A percentile compares a stretch with the other conserved stretches of the same genome.
Conservation (phyloP, 2,329 filamentous ascomycete species). For the Clonostachys rosea region DNA sequence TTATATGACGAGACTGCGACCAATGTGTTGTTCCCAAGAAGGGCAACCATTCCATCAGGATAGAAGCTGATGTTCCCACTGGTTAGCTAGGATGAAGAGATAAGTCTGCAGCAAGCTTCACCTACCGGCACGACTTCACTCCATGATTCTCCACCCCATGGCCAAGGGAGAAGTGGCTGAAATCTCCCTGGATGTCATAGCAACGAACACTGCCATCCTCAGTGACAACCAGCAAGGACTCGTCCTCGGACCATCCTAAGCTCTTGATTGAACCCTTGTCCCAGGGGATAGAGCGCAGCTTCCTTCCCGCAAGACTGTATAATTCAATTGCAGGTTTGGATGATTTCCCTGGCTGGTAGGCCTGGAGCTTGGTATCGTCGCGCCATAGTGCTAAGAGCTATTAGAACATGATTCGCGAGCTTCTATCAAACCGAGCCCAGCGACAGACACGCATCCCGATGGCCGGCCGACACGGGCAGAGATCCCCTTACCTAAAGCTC, state of each 20-base stretch:
- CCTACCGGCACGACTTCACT: constrained; percentile 72
- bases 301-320: constrained; percentile 88
- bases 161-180: constrained; percentile 88
- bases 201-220: constrained; percentile 87
- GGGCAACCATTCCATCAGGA: constrained; percentile 83
- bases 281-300: constrained; percentile 83
- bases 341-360: constrained; percentile 67
- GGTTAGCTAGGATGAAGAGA: background rate
- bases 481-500: constrained; percentile 72
- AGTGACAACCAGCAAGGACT: constrained; percentile 83
- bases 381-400: constrained; percentile 69
- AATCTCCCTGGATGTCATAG: constrained; percentile 91
- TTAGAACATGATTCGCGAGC: background rate
- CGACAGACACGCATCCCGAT: background rate
- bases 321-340: constrained; percentile 86
- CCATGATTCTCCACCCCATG: constrained; percentile 85
- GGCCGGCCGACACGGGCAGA: background rate
- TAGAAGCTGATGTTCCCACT: constrained; percentile 57
- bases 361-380: constrained; percentile 79
- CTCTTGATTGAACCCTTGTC: constrained; percentile 84
- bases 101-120: background rate
- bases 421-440: background rate
- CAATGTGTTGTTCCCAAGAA: constrained; percentile 83
- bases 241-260: constrained; percentile 94
- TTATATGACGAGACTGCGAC: constrained; percentile 85